These are phyloP conservation scores for Debaryomyces singareniensis DNA, from an alignment of 1,139 yeast genomes.

Conservation along the genomic window DNA sequence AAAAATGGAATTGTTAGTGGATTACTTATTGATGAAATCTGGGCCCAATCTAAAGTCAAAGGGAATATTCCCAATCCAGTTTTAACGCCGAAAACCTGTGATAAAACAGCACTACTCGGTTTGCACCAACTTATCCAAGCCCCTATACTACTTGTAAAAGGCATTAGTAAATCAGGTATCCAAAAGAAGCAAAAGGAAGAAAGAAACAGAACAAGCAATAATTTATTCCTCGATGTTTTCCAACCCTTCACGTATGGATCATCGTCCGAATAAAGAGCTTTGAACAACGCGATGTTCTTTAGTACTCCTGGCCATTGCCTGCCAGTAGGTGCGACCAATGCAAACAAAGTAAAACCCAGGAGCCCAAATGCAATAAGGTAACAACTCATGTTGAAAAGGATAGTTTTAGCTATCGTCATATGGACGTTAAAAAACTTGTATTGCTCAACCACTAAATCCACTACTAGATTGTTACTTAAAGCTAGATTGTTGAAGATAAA, in stretches of 20 bases:
- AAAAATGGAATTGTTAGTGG: constrained; percentile 8
- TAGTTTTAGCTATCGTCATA: constrained; percentile 31
- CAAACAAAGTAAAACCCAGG: constrained; percentile 53
- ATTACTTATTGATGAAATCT: constrained; percentile 6
- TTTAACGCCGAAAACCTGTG: constrained; percentile 55
- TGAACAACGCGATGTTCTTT: constrained; percentile 37
- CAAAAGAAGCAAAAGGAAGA: constrained; percentile 32
- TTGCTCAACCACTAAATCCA: constrained; percentile 54
- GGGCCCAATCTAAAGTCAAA: constrained; percentile 22
- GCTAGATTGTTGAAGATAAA: constrained; percentile 36
- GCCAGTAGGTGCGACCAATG: constrained; percentile 55
- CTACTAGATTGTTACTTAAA: constrained; percentile 56
- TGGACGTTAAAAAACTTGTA: constrained; percentile 42
- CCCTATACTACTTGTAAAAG: constrained; percentile 9
- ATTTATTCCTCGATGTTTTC: constrained; percentile 31
- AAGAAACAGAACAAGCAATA: constrained; percentile 23
- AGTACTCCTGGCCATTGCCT: constrained; percentile 65
- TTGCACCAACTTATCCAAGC: constrained; percentile 38
- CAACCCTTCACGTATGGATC: constrained; percentile 47
- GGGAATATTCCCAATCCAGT: constrained; percentile 64
- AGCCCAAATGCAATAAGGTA: constrained; percentile 61
- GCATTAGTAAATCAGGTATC: constrained; percentile 34
- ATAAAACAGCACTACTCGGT: constrained; percentile 42
- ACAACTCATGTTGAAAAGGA: constrained; percentile 47
- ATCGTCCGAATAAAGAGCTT: constrained; percentile 49